A percentile compares a stretch with the other conserved stretches of the same genome.
Evolutionary conservation across 163 green algal genomes (phyloP).

Genomic region (Chlorella variabilis): DNA sequence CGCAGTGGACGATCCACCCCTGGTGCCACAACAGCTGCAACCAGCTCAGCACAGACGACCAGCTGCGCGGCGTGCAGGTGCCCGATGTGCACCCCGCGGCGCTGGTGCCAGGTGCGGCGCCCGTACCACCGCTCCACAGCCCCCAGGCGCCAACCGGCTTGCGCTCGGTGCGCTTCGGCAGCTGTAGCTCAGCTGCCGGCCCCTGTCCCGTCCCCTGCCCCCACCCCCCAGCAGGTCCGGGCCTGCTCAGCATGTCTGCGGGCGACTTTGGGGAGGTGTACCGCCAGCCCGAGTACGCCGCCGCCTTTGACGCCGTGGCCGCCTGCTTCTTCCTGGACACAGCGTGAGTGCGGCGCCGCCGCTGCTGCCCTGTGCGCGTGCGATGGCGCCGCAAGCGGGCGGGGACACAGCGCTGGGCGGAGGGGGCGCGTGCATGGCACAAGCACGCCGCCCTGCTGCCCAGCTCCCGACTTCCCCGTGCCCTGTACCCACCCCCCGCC

Average conservation of each 20-base stretch:
- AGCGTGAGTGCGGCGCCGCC: conserved; percentile 26
- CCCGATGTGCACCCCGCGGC: conserved; percentile 81
- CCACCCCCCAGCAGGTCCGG: conserved; percentile 31
- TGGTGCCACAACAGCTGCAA: conserved; percentile 90
- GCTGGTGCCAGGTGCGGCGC: conserved; percentile 35
- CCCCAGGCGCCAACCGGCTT: too few relatives aligned
- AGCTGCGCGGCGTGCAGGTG: conserved; percentile 77
- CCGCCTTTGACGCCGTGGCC: conserved; percentile 85
- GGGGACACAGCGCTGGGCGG: too few relatives aligned
- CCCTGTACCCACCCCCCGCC: too few relatives aligned
- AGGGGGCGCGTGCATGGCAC: too few relatives aligned
- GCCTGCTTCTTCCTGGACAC: conserved; percentile 99
- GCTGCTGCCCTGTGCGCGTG: too few relatives aligned
- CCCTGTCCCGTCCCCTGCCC: too few relatives aligned
- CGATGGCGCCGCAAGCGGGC: too few relatives aligned
- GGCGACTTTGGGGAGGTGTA: conserved; percentile 99
- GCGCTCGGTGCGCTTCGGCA: too few relatives aligned
- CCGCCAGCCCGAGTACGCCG: conserved; percentile 47
- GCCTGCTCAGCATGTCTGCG: conserved; percentile 93
- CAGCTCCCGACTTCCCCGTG: too few relatives aligned
- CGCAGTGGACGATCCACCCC: conserved; percentile 85
- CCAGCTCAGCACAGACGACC: conserved; percentile 65
- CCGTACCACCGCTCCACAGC: not conserved
- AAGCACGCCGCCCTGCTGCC: too few relatives aligned
- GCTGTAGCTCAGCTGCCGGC: not conserved